Percentiles rank a stretch among this genome's conserved stretches.
phyloP scores from a whole-genome alignment of 495 filamentous ascomycete species.

The Talaromyces thailandensis region DNA sequence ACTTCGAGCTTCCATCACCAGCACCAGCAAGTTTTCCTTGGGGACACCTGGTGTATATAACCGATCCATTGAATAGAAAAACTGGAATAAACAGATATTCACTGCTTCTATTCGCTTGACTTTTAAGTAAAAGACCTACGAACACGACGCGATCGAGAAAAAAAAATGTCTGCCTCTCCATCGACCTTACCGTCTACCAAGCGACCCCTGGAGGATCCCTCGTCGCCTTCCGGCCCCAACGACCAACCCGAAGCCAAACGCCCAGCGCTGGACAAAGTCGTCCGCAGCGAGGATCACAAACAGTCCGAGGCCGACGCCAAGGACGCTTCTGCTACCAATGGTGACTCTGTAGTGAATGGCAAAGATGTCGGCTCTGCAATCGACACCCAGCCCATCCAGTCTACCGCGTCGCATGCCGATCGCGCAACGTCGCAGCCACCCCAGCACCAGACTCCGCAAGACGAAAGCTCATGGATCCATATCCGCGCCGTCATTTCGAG shows the following conservation, averaged over 20 bases:
- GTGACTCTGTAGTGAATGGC: constrained; percentile 58
- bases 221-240: constrained; percentile 79
- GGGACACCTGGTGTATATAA: constrained; percentile 84
- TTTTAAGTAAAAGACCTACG: constrained; percentile 25
- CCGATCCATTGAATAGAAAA: constrained; percentile 47
- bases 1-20: constrained; percentile 27
- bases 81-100: constrained; percentile 35
- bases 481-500: constrained; percentile 93
- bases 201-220: constrained; percentile 92
- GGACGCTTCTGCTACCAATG: constrained; percentile 43
- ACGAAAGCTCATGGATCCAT: constrained; percentile 95
- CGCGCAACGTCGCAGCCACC: constrained; percentile 41
- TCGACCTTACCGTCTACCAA: constrained; percentile 63
- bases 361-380: constrained; percentile 24
- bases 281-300: constrained; percentile 46
- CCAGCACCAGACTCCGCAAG: constrained; percentile 48
- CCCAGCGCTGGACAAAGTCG: constrained; percentile 86
- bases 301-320: constrained; percentile 42
- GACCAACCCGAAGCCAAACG: constrained; percentile 97
- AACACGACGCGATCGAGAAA: constrained; percentile 7
- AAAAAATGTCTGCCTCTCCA: constrained; percentile 54
- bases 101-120: constrained; percentile 25
- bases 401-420: constrained; percentile 50
- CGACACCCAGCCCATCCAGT: constrained; percentile 56
- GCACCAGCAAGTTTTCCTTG: constrained; percentile 87